These are phyloP conservation scores for Bipolaris sorokiniana DNA, from an alignment of 2,329 filamentous ascomycete species.

Conservation along the genomic window DNA sequence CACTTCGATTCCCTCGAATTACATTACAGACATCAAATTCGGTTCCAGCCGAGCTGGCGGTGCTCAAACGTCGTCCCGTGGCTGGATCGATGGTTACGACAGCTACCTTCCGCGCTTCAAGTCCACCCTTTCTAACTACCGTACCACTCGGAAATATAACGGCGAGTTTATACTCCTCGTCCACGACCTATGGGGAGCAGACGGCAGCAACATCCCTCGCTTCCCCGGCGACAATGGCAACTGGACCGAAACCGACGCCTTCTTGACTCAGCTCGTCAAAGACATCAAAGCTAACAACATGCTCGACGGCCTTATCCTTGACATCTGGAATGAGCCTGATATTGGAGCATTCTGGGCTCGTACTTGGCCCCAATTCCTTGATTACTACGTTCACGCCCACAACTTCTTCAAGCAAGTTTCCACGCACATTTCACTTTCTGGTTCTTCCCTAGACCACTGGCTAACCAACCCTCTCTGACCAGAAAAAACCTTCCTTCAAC, in stretches of 20 bases:
- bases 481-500: slow-evolving; percentile 1
- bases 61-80: slow-evolving; percentile 49
- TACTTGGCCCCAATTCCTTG: slow-evolving; percentile 49
- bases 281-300: slow-evolving; percentile 50
- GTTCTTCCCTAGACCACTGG: not conserved
- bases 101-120: slow-evolving; percentile 48
- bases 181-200: slow-evolving; percentile 58
- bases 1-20: slow-evolving; percentile 45
- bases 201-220: slow-evolving; percentile 50
- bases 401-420: slow-evolving; percentile 41
- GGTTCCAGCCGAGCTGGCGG: slow-evolving; percentile 52
- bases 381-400: slow-evolving; percentile 50
- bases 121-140: slow-evolving; percentile 56
- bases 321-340: slow-evolving; percentile 64
- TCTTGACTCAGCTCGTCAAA: slow-evolving; percentile 49
- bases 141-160: slow-evolving; percentile 51
- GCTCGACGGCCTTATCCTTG: slow-evolving; percentile 51
- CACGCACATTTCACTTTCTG: not conserved
- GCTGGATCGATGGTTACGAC: slow-evolving; percentile 47
- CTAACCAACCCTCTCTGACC: not conserved
- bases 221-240: slow-evolving; percentile 60
- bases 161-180: slow-evolving; percentile 55
- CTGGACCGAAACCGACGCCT: slow-evolving; percentile 56
- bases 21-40: slow-evolving; percentile 49
- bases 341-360: slow-evolving; percentile 48